Evolutionary conservation across 2,329 filamentous ascomycete species (phyloP).

Genomic region (Ceratocystis alfenasii): DNA sequence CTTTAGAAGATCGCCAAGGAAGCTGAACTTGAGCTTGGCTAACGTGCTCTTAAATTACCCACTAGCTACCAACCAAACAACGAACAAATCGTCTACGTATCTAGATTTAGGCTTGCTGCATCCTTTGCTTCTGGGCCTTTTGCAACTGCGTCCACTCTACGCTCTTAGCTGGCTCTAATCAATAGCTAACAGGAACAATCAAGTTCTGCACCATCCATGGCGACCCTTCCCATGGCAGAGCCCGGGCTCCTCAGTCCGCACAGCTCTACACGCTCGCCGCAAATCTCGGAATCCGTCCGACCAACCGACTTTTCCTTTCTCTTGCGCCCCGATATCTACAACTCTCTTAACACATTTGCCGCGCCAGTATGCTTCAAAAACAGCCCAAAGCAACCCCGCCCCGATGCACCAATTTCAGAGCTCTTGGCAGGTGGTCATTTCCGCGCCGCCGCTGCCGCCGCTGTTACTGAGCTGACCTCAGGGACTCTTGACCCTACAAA

Average conservation of each 20-base stretch:
- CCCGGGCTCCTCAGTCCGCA: constrained; percentile 18
- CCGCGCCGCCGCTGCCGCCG: constrained; percentile 60
- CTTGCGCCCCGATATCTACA: constrained; percentile 69
- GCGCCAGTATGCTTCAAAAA: constrained; percentile 56
- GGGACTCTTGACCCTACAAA: constrained; percentile 44
- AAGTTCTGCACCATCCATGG: constrained; percentile 14
- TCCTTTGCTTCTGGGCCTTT: neutral
- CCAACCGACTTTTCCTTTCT: constrained; percentile 68
- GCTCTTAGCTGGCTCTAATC: neutral
- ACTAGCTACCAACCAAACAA: too few relatives aligned
- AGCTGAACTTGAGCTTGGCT: neutral
- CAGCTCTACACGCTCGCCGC: constrained; percentile 26
- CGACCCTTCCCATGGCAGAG: constrained; percentile 20
- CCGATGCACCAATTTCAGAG: constrained; percentile 52
- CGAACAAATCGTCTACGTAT: too few relatives aligned
- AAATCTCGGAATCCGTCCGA: constrained; percentile 24
- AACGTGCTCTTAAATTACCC: neutral
- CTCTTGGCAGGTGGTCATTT: constrained; percentile 67
- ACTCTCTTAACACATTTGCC: constrained; percentile 56
- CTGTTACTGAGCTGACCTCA: constrained; percentile 48
- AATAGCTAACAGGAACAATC: neutral
- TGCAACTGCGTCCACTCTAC: neutral
- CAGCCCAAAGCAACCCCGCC: constrained; percentile 49
- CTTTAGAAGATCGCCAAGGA: neutral
- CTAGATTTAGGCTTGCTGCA: too few relatives aligned